Evolutionary conservation across 768 basidiomycete species (phyloP), one percentile per base, ranked within the genome.

Genomic region (Rhodotorula toruloides): DNA sequence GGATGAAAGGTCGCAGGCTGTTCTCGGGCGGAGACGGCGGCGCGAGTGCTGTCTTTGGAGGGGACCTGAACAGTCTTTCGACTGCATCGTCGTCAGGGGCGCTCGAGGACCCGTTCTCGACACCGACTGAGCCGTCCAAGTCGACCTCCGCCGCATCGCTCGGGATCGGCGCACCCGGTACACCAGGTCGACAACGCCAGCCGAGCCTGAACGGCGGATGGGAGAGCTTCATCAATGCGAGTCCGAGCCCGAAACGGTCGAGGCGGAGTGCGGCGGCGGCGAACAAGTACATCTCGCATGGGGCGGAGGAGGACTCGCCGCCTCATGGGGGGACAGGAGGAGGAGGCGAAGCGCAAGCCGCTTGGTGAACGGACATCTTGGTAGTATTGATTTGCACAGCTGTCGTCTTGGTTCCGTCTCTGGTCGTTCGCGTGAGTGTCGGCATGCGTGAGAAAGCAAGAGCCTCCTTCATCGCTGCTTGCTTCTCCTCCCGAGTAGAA

Each of bases 1-100:
- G 60, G 27, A 36, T 70, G 16, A 74, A 74, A 37, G 73, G 73
- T 10, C 57, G 73, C 1, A 16, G 65, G 58, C 54, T 74, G 32
- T 74, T 74, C 53, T 53, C 54, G 16, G 60, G 22, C 47, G 31
- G 22, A 27, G 64, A 43, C 2, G 14, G 52, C 22, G 31, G 37
- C 32, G 57, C 53, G 22, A 25, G 36, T 17, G 46, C 50, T 11
- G 44, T 65, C 19, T 67, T 67, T 27, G 66, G 66, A 9, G 66
- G 60, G 13, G 58, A 52, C 44, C 36, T 65, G 25, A 34, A 21
- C 27, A 22, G 34, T 2, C 25, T 37, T 22, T 10, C n/a, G 37
- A 12, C 40, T n/a, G 54, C 54, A 8, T 56, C 61, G 44, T 17
- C 43, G 5, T 19, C 48, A 1, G 37, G 31, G 4, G 37, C 39